phyloP scores from a whole-genome alignment of 1,284 basidiomycete genomes.

The Leccinum angustisporum region DNA sequence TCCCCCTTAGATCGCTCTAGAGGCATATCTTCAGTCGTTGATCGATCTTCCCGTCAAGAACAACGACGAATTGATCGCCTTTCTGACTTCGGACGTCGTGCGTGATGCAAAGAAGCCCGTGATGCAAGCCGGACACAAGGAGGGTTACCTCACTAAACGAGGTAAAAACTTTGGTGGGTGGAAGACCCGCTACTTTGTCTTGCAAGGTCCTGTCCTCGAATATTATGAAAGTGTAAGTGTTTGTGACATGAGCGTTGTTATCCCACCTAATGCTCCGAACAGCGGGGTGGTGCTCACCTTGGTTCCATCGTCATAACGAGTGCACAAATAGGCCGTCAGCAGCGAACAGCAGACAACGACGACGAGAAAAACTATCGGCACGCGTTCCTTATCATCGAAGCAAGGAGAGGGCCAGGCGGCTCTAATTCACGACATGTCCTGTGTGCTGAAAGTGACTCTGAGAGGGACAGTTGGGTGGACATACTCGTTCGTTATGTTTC shows the following conservation, averaged over 20 bases:
- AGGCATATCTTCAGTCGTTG: slow-evolving; percentile 86
- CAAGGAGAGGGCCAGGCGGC: slow-evolving; percentile 67
- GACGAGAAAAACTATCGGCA: slow-evolving; percentile 95
- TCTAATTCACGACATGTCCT: slow-evolving; percentile 85
- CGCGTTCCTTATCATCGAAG: slow-evolving; percentile 95
- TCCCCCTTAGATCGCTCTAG: slow-evolving; percentile 65
- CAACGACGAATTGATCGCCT: slow-evolving; percentile 88
- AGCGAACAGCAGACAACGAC: slow-evolving; percentile 50
- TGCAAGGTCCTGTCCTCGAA: slow-evolving; percentile 84
- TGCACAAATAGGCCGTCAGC: slow-evolving; percentile 73
- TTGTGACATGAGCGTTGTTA: slow-evolving; percentile 5
- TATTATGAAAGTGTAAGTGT: slow-evolving; percentile 90
- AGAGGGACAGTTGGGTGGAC: slow-evolving; percentile 94
- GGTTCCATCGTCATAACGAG: slow-evolving; percentile 86
- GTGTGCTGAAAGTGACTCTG: slow-evolving; percentile 92
- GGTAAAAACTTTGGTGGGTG: slow-evolving; percentile 97
- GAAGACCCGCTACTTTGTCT: slow-evolving; percentile 93
- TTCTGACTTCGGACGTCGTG: slow-evolving; percentile 88
- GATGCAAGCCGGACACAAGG: slow-evolving; percentile 83
- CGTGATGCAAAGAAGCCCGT: slow-evolving; percentile 72
- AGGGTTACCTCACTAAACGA: slow-evolving; percentile 94
- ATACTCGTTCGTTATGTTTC: slow-evolving; percentile 85
- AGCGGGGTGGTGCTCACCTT: slow-evolving; percentile 88
- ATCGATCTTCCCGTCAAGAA: slow-evolving; percentile 71
- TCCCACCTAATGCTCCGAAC: slow-evolving; percentile 21